Base-by-base conservation (phyloP, 495 filamentous ascomycete species). In the Schizothecium vesticola region DNA sequence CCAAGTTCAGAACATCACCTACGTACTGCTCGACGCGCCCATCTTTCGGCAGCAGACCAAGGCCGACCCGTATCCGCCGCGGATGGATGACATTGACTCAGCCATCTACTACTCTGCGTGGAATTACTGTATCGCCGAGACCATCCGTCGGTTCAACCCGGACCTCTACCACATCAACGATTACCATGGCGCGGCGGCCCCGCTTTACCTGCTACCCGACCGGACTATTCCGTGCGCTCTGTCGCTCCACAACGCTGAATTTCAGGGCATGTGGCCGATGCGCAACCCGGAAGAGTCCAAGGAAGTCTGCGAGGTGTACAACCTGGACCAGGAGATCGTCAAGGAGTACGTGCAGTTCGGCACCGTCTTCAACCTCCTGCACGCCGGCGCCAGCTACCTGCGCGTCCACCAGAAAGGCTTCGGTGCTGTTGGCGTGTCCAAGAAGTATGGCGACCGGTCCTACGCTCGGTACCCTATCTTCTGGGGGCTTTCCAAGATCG, bases 121-220 rank as follows among this genome's bases (percentile, higher is more conserved):
- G 89, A 92, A 92, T 68, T 84, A 85, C 68, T 91, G 89, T 68
- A 90, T 91, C 70, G 87, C 89, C 1, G 80, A 88, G 64, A 76
- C 88, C 0, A 84, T 91, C 64, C 83, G 75, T 33, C 81, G 85
- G 23, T 88, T 86, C 73, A 85, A 88, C 0, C 81, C 91, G 58
- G 89, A 92, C 71, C 73, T 93, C 23, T 93, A 93, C 73, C 90
- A 93, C 74, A 89, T 92, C 73, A 93, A 93, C 76, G 90, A 93
- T 74, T 93, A 92, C 74, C 90, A 93, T 68, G 90, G 90, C 31
- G 88, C 90, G 21, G 77, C 90, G 7, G 90, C 90, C 51, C 90
- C 89, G 12, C 79, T 92, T 8, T 89, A 93, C 68, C 81, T 91
- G 21, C 81, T 92, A 5, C 90, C 90, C 0, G 71, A 77, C 28